These are phyloP conservation scores for Aphanomyces euteiches DNA, from an alignment of 352 stramenopile genomes.

Conservation along the genomic window DNA sequence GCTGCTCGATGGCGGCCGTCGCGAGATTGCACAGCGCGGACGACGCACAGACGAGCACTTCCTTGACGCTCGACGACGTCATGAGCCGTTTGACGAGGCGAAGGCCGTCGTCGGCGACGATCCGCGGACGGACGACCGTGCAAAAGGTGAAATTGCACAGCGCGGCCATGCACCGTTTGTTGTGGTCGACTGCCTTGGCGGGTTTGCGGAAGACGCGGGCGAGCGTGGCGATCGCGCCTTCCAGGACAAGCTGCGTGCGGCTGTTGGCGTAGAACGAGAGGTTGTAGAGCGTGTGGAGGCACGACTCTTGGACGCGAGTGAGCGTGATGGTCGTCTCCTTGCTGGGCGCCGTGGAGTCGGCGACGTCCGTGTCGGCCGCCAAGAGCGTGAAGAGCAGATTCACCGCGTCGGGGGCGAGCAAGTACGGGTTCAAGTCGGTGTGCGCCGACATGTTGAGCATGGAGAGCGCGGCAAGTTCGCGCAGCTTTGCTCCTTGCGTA, in stretches of 20 bases:
- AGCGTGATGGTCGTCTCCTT: conserved; percentile 49
- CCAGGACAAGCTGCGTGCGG: conserved; percentile 53
- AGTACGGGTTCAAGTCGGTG: conserved; percentile 52
- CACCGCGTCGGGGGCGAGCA: conserved; percentile 39
- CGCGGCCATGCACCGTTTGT: conserved; percentile 57
- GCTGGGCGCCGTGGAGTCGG: conserved; percentile 30
- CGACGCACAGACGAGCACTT: conserved; percentile 39
- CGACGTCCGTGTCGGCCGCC: conserved; percentile 14
- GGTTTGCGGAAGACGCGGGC: conserved; percentile 63
- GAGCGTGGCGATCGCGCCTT: conserved; percentile 59
- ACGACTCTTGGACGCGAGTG: conserved; percentile 62
- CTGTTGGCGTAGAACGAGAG: conserved; percentile 70
- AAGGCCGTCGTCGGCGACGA: conserved; percentile 59
- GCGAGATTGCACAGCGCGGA: background rate
- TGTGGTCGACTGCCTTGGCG: conserved; percentile 56
- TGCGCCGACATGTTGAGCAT: conserved; percentile 67
- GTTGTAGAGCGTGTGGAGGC: conserved; percentile 71
- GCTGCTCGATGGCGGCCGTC: conserved; percentile 6
- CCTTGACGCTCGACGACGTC: conserved; percentile 35
- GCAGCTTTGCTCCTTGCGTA: conserved; percentile 47
- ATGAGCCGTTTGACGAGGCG: conserved; percentile 62
- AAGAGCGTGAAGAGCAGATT: conserved; percentile 58
- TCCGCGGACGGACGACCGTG: conserved; percentile 36
- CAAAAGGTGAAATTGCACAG: conserved; percentile 78
- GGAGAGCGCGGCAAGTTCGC: conserved; percentile 70